Evolutionary conservation across 148 eudicot species (phyloP).

Genomic region (Chenopodium suecicum): DNA sequence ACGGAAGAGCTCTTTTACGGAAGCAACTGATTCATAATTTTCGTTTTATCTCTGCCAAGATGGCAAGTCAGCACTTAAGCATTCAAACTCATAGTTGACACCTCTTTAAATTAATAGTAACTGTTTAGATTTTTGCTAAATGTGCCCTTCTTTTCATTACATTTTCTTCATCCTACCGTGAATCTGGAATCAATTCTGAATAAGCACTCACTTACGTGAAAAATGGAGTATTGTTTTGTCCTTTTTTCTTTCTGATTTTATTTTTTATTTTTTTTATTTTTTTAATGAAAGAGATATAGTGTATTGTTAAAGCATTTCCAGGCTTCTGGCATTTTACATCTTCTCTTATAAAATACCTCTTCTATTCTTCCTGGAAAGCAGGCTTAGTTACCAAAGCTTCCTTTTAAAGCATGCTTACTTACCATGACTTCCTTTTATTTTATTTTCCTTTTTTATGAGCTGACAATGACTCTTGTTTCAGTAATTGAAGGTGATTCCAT

Average conservation of each 20-base stretch:
- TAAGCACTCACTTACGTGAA: background rate
- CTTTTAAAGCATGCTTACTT: background rate
- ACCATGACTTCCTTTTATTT: background rate
- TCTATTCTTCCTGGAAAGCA: background rate
- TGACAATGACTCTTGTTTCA: slow-evolving; percentile 29
- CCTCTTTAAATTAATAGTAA: background rate
- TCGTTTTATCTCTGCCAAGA: background rate
- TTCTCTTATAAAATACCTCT: background rate
- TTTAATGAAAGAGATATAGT: background rate
- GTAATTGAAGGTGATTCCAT: slow-evolving; percentile 59
- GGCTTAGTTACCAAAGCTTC: background rate
- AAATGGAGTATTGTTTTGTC: background rate
- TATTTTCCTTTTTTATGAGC: slow-evolving; percentile 10
- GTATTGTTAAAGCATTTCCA: background rate
- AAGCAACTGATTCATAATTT: background rate
- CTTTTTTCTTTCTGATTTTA: too few species aligned
- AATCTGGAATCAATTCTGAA: background rate
- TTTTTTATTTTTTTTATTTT: background rate
- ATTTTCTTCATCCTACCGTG: background rate
- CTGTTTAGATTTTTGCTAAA: background rate
- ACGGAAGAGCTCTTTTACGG: background rate
- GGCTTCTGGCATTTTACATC: slow-evolving; percentile 1
- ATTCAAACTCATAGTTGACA: background rate
- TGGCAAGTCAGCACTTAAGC: background rate
- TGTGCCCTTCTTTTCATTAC: background rate